A percentile compares a stretch with the other conserved stretches of the same genome.
phyloP scores from a whole-genome alignment of 1,284 basidiomycete species.

The Anthracocystis setariae region DNA sequence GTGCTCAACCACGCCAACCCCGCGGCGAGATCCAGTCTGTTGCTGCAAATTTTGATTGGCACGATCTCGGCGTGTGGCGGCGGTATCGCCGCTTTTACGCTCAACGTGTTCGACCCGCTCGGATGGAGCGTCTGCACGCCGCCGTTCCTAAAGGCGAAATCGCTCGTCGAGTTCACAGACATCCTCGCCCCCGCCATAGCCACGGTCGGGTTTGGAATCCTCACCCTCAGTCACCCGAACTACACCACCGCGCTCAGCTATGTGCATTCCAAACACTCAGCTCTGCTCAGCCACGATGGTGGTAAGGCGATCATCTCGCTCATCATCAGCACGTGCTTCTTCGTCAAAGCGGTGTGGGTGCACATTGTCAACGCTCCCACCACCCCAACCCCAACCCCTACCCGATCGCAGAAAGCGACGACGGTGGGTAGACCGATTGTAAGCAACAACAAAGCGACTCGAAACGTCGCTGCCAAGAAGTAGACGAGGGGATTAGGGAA shows the following conservation, averaged over 20 bases:
- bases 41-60: constrained; percentile 51
- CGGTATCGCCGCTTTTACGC: constrained; percentile 54
- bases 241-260: constrained; percentile 20
- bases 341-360: constrained; percentile 36
- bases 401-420: no score
- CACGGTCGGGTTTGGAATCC: constrained; percentile 35
- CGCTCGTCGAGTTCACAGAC: constrained; percentile 48
- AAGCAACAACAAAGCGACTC: constrained; percentile 23
- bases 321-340: constrained; percentile 54
- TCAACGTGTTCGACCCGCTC: constrained; percentile 52
- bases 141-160: constrained; percentile 44
- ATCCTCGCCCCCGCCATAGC: constrained; percentile 51
- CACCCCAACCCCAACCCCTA: no score
- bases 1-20: constrained; percentile 45
- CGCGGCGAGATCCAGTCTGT: constrained; percentile 17
- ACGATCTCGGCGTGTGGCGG: constrained; percentile 58
- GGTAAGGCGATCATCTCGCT: constrained; percentile 51
- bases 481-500: no score
- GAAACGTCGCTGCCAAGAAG: constrained; percentile 20
- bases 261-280: constrained; percentile 9
- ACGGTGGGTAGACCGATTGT: constrained; percentile 18
- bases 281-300: constrained; percentile 34
- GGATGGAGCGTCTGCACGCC: constrained; percentile 55
- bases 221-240: constrained; percentile 41
- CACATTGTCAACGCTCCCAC: constrained; percentile 27